Conservation (phyloP, 441 rosid genomes). For the Biscutella auriculata region DNA sequence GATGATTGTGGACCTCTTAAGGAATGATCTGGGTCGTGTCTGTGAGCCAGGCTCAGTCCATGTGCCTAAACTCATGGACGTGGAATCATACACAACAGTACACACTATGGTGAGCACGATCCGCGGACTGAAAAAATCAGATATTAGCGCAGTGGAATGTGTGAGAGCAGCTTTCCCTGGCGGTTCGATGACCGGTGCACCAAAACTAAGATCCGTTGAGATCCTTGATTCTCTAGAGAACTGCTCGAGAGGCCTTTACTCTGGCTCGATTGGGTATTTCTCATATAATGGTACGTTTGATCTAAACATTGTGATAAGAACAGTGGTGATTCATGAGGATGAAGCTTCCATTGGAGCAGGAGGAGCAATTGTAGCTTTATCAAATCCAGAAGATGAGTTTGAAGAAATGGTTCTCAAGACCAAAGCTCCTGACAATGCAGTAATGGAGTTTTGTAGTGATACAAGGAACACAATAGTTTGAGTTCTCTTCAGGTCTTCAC, state of each 20-base stretch:
- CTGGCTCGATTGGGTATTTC: slow-evolving; percentile 81
- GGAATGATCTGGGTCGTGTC: slow-evolving; percentile 91
- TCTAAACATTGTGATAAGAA: slow-evolving; percentile 84
- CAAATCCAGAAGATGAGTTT: slow-evolving; percentile 76
- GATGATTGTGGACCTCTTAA: slow-evolving; percentile 92
- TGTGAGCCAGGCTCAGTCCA: slow-evolving; percentile 84
- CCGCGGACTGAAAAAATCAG: slow-evolving; percentile 49
- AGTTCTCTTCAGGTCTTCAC: not conserved
- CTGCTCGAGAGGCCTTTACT: slow-evolving; percentile 80
- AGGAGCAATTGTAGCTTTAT: slow-evolving; percentile 75
- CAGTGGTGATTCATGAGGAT: slow-evolving; percentile 60
- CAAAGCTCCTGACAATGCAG: slow-evolving; percentile 60
- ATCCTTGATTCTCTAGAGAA: slow-evolving; percentile 73
- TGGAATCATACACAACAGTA: slow-evolving; percentile 90
- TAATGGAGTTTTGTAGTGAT: slow-evolving; percentile 35
- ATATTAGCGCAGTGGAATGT: slow-evolving; percentile 56
- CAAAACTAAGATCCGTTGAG: slow-evolving; percentile 85
- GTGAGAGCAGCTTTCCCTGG: slow-evolving; percentile 91
- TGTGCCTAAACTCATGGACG: slow-evolving; percentile 87
- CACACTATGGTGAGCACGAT: slow-evolving; percentile 97
- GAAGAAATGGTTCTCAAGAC: slow-evolving; percentile 84
- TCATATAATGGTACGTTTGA: slow-evolving; percentile 80
- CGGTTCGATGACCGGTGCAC: slow-evolving; percentile 98
- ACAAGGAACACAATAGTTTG: not conserved
- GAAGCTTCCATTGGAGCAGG: slow-evolving; percentile 96